Conservation (phyloP, 2,329 filamentous ascomycete species). For the Cadophora sp. region DNA sequence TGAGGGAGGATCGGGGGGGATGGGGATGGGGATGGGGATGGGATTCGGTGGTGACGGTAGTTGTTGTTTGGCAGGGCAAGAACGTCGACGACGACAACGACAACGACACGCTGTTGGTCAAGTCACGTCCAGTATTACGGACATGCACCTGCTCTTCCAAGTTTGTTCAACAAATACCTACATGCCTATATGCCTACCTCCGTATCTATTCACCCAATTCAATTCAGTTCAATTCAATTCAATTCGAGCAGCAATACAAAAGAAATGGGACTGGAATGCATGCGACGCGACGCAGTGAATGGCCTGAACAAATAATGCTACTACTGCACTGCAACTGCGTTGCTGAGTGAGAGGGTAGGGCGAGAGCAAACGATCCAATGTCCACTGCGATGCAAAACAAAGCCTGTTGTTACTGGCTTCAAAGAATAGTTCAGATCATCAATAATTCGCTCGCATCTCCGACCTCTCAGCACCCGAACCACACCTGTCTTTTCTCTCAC, state of each 20-base stretch:
- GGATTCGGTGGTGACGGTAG: not conserved
- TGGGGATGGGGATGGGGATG: not conserved
- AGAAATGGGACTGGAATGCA: not conserved
- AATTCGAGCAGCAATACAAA: not conserved
- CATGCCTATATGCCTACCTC: too few species aligned
- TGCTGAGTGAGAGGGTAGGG: constrained; percentile 12
- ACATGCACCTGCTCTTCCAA: not conserved
- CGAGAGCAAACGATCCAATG: not conserved
- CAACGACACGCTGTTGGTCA: not conserved
- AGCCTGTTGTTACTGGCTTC: constrained; percentile 1
- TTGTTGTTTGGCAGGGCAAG: not conserved
- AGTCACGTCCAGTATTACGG: too few species aligned
- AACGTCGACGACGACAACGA: constrained; percentile 9
- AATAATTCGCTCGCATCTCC: constrained; percentile 3
- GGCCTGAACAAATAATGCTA: constrained; percentile 3
- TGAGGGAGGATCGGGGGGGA: not conserved
- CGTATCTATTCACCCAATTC: not conserved
- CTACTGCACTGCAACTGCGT: constrained; percentile 2
- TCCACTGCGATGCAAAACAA: not conserved
- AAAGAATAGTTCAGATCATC: not conserved
- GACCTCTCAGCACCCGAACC: constrained; percentile 9
- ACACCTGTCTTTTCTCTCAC: not conserved
- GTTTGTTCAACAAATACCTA: not conserved
- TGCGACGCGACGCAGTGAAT: not conserved
- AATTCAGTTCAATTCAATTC: too few species aligned